These are phyloP conservation scores for Mrakia frigida DNA, from an alignment of 768 basidiomycete species.

Conservation along the genomic window DNA sequence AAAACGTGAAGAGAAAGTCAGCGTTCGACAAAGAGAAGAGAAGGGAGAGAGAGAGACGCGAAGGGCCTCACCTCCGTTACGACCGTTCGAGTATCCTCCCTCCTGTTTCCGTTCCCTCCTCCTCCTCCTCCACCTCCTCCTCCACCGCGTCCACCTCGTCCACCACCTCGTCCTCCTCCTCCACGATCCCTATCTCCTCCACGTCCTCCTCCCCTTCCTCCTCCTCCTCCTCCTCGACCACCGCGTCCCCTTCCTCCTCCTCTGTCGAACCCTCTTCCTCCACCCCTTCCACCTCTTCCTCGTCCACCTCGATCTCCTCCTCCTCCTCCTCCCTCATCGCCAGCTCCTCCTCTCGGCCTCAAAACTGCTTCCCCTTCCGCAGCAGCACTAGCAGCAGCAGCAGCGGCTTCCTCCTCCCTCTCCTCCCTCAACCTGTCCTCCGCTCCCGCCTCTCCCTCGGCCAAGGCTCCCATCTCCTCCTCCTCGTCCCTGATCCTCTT, in stretches of 20 bases:
- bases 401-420: slow-evolving; percentile 22
- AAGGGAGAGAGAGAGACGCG: slow-evolving; percentile 12
- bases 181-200: slow-evolving; percentile 6
- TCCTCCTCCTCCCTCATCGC: slow-evolving; percentile 44
- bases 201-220: slow-evolving; percentile 37
- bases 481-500: slow-evolving; percentile 39
- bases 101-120: slow-evolving; percentile 38
- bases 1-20: neutral
- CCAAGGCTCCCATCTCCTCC: slow-evolving; percentile 12
- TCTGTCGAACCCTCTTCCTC: slow-evolving; percentile 42
- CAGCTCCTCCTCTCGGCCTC: slow-evolving; percentile 7
- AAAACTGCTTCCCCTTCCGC: slow-evolving; percentile 26
- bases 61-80: slow-evolving; percentile 65
- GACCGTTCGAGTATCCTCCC: slow-evolving; percentile 68
- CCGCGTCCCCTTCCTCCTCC: slow-evolving; percentile 45
- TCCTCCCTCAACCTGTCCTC: slow-evolving; percentile 9
- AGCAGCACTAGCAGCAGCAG: neutral
- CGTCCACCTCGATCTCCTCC: slow-evolving; percentile 45
- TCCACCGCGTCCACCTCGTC: slow-evolving; percentile 32
- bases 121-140: slow-evolving; percentile 29
- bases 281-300: slow-evolving; percentile 43
- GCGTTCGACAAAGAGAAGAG: slow-evolving; percentile 28
- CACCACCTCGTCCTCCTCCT: slow-evolving; percentile 36
- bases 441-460: slow-evolving; percentile 1
- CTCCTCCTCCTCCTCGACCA: slow-evolving; percentile 42